A percentile compares a stretch with the other conserved stretches of the same genome.
phyloP scores from a whole-genome alignment of 495 filamentous ascomycete species.

The Emericellopsis terricola region DNA sequence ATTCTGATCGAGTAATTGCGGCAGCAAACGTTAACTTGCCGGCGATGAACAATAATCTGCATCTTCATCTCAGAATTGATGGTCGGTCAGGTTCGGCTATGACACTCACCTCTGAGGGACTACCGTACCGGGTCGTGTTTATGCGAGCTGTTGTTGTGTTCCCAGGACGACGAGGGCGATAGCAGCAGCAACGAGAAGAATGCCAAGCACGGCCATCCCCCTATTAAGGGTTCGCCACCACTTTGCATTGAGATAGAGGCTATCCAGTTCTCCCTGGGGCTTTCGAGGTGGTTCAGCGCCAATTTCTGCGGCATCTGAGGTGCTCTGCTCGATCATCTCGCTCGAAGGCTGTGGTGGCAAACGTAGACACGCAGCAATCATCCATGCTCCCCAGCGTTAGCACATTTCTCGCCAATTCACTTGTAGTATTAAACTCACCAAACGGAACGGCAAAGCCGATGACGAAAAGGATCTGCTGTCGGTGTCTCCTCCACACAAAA shows the following conservation, averaged over 20 bases:
- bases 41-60: no score
- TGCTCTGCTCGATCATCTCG: constrained; percentile 26
- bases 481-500: constrained; percentile 48
- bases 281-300: no score
- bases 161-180: constrained; percentile 46
- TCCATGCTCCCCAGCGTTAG: constrained; percentile 42
- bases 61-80: no score
- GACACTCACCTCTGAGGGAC: no score
- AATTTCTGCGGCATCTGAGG: no score
- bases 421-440: constrained; percentile 26
- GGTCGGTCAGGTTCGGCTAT: no score
- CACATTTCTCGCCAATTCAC: neutral
- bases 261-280: no score
- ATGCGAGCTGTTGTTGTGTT: constrained; percentile 17
- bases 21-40: no score
- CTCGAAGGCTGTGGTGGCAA: constrained; percentile 39
- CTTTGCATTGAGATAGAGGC: constrained; percentile 57
- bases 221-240: constrained; percentile 94
- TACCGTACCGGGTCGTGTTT: no score
- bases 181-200: constrained; percentile 59
- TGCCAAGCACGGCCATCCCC: constrained; percentile 62
- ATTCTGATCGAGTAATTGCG: no score
- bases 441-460: constrained; percentile 76
- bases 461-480: constrained; percentile 76
- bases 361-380: constrained; percentile 67